Evolutionary conservation across 1,284 basidiomycete species (phyloP).

Genomic region (Ustilago loliicola): DNA sequence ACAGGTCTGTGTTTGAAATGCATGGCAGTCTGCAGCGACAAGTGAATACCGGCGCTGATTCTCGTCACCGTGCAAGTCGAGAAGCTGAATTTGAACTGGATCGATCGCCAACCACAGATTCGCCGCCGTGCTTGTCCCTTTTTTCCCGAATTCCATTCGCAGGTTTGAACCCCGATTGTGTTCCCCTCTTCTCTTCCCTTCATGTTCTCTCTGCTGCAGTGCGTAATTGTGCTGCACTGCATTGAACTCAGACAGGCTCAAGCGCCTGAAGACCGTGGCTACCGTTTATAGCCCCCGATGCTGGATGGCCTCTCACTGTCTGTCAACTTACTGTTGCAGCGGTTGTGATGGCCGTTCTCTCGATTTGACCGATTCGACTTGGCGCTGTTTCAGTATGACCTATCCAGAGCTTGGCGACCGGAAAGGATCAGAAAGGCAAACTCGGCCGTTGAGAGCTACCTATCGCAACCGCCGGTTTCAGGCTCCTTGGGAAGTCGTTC

Average conservation of each 20-base stretch:
- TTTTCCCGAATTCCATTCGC: neutral
- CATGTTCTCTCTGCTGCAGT: neutral
- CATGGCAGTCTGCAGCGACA: conserved; percentile 4
- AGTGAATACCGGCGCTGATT: conserved; percentile 6
- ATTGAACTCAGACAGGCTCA: neutral
- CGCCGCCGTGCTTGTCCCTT: neutral
- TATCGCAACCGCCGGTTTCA: neutral
- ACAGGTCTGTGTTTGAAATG: neutral
- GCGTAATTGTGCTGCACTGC: conserved; percentile 6
- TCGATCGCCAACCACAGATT: conserved; percentile 6
- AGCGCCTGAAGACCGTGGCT: too few species aligned
- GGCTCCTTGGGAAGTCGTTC: neutral
- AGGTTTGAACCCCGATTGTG: neutral
- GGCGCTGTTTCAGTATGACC: neutral
- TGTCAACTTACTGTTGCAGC: neutral
- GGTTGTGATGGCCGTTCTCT: too few species aligned
- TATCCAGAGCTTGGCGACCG: too few species aligned
- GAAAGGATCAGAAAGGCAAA: neutral
- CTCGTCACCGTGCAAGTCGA: conserved; percentile 16
- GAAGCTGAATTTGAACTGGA: conserved; percentile 4
- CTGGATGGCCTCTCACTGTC: neutral
- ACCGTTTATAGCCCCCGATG: neutral
- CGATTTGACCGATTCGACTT: neutral
- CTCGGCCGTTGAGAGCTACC: conserved; percentile 1
- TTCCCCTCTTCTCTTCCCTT: neutral